phyloP scores from a whole-genome alignment of 1,139 yeast genomes.

The Pichia cactophila region DNA sequence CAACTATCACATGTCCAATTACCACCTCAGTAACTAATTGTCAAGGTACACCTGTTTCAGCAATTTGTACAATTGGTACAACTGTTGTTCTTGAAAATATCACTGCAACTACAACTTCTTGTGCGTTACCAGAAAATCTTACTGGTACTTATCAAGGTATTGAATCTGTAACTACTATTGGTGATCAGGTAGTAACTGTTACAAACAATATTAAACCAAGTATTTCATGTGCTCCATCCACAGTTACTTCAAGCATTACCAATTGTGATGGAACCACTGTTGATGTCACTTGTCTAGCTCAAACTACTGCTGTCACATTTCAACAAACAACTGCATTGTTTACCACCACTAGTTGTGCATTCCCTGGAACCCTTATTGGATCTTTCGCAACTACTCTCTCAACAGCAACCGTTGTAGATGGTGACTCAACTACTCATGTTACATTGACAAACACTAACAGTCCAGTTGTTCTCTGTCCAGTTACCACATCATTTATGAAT shows the following conservation, averaged over 20 bases:
- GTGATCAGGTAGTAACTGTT: not conserved
- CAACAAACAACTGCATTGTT: not conserved
- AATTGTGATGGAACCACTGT: not conserved
- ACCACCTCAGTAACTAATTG: not conserved
- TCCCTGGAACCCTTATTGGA: not conserved
- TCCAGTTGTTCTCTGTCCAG: not conserved
- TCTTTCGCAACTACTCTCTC: not conserved
- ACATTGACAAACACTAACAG: not conserved
- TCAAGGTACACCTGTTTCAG: not conserved
- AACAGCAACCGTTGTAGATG: not conserved
- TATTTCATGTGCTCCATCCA: not conserved
- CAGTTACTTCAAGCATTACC: not conserved
- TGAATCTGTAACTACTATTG: not conserved
- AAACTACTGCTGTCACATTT: not conserved
- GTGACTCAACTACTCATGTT: not conserved
- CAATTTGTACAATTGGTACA: not conserved
- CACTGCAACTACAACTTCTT: not conserved
- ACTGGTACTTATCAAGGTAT: not conserved
- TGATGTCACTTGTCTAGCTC: not conserved
- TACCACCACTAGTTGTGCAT: not conserved
- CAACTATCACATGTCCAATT: not conserved
- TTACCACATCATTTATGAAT: not conserved
- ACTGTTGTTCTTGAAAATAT: not conserved
- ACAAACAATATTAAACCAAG: not conserved
- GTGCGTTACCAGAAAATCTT: not conserved